Percentiles rank a stretch among this genome's conserved stretches.
Conservation (phyloP, 495 filamentous ascomycete species). For the Xylaria intraflava region DNA sequence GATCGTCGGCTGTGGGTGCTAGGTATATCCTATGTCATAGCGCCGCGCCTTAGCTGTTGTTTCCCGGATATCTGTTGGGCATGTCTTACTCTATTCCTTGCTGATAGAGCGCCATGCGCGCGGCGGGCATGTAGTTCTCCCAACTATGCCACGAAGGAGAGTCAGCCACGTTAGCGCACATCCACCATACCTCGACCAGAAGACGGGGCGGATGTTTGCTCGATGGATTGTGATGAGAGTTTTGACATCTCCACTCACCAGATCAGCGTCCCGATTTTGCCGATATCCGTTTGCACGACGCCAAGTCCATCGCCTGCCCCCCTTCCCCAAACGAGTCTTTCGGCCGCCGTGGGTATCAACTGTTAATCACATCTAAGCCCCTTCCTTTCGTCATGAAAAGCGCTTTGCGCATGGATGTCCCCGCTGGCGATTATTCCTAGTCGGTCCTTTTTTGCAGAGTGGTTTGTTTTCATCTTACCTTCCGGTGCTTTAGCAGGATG, state of each 20-base stretch:
- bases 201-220: background rate
- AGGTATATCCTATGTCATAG: slow-evolving; percentile 31
- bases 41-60: background rate
- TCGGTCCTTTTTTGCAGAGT: no score
- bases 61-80: background rate
- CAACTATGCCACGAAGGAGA: slow-evolving; percentile 19
- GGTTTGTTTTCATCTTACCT: slow-evolving; percentile 20
- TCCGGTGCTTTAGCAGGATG: slow-evolving; percentile 33
- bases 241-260: slow-evolving; percentile 23
- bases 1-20: slow-evolving; percentile 36
- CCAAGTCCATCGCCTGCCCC: slow-evolving; percentile 34
- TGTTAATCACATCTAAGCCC: slow-evolving; percentile 1
- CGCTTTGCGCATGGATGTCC: no score
- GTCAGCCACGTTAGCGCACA: background rate
- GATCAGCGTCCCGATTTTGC: slow-evolving; percentile 38
- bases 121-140: slow-evolving; percentile 43
- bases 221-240: background rate
- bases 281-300: slow-evolving; percentile 36
- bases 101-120: slow-evolving; percentile 36
- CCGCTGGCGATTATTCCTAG: no score
- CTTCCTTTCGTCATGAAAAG: background rate
- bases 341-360: slow-evolving; percentile 37
- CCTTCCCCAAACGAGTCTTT: slow-evolving; percentile 36
- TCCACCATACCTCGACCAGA: background rate
- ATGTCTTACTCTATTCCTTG: slow-evolving; percentile 34